Conservation (phyloP, 441 rosid species). For the Flueggea neowawraea region DNA sequence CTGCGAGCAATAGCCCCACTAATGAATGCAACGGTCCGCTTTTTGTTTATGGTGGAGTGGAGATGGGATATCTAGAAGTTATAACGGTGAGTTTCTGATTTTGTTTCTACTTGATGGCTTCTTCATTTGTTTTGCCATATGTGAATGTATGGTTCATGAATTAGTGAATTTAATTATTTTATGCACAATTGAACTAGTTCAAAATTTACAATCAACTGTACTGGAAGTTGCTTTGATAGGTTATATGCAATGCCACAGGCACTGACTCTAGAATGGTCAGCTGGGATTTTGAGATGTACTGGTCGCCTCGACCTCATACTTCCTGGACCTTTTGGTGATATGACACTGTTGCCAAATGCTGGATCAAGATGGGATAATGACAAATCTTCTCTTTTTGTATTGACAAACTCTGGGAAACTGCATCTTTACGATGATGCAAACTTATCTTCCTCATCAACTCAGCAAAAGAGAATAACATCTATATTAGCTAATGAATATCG, state of each 20-base stretch:
- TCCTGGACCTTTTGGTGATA: constrained; percentile 54
- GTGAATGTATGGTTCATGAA: not conserved
- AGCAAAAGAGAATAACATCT: constrained; percentile 36
- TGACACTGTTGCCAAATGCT: constrained; percentile 42
- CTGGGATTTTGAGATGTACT: constrained; percentile 37
- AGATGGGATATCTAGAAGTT: constrained; percentile 66
- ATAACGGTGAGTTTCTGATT: constrained; percentile 39
- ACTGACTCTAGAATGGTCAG: constrained; percentile 60
- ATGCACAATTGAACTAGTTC: not conserved
- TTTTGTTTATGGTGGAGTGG: constrained; percentile 66
- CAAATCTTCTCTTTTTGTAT: constrained; percentile 40
- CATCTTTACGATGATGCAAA: constrained; percentile 43
- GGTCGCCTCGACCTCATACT: constrained; percentile 52
- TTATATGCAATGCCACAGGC: constrained; percentile 31
- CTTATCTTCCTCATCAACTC: constrained; percentile 38
- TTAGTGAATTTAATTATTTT: not conserved
- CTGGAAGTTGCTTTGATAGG: constrained; percentile 7
- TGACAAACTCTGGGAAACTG: constrained; percentile 63
- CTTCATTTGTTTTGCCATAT: constrained; percentile 1
- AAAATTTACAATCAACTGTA: not conserved
- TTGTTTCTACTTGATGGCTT: constrained; percentile 5
- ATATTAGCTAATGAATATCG: constrained; percentile 38
- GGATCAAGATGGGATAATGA: constrained; percentile 29
- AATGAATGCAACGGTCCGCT: constrained; percentile 41
- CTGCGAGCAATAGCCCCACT: constrained; percentile 30